These are phyloP conservation scores for Eudorina sp. DNA, from an alignment of 139 green algal genomes.

Conservation along the genomic window DNA sequence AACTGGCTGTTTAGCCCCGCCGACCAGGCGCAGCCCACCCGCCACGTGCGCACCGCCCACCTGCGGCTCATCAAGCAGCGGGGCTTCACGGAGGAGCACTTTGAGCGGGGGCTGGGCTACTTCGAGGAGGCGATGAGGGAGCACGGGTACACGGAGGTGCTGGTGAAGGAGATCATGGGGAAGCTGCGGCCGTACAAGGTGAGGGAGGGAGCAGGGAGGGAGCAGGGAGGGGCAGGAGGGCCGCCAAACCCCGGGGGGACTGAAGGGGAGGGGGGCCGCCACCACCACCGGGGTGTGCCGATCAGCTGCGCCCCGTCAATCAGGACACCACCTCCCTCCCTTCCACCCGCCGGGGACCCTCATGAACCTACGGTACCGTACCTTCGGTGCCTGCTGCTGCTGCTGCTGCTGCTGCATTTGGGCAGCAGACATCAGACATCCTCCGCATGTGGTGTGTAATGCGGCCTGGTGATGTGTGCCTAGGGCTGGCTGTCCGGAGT, in stretches of 20 bases:
- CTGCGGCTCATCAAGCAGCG: slow-evolving; percentile 21
- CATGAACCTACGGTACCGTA: neutral
- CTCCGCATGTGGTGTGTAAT: neutral
- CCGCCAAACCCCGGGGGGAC: neutral
- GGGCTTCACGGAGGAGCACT: neutral
- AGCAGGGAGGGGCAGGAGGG: neutral
- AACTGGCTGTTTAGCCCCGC: slow-evolving; percentile 9
- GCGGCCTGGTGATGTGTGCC: neutral
- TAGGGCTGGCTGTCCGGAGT: too few relatives aligned
- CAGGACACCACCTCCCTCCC: neutral
- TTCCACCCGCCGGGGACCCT: neutral
- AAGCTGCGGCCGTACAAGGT: slow-evolving; percentile 28
- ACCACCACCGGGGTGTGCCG: neutral
- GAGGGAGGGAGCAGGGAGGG: neutral
- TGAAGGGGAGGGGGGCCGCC: neutral
- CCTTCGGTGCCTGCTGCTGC: neutral
- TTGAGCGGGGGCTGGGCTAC: neutral
- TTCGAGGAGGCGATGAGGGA: slow-evolving; percentile 8
- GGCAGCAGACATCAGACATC: neutral
- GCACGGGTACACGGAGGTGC: neutral
- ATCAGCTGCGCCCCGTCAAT: neutral
- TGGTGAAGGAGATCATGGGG: slow-evolving; percentile 6
- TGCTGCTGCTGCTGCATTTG: neutral
- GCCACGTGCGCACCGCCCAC: slow-evolving; percentile 12
- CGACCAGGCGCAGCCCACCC: neutral